Base-by-base conservation (phyloP, 164 flowering plant genomes). In the Piper betle region DNA sequence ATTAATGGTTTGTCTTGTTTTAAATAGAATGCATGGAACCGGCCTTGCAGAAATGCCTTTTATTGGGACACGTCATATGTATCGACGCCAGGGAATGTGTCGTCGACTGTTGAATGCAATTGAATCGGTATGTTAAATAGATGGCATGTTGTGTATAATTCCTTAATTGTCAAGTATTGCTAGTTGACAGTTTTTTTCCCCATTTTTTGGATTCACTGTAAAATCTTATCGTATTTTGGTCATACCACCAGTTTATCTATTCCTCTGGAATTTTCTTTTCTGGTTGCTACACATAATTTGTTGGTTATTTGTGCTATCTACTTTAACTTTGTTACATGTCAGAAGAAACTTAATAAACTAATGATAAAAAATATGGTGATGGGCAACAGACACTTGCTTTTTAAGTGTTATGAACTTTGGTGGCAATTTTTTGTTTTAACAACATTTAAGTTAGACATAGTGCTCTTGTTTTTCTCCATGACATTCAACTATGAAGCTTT, bases 1-100 rank as follows among this genome's bases (percentile, higher is more conserved):
- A 10, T 54, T 18, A 10, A 54, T 17, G 16, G 57, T 25, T 54
- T 54, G 18, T 3, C 50, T 17, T 52, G 54, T 39, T 20, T 39
- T 53, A 62, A 64, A 66, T 73, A 90, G 99, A 84, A 79, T 90
- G 72, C 99, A 81, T 72, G 97, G 97, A 59, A 78, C 85, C 56
- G 78, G 76, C 73, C 77, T 94, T 40, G 99, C 96, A 38, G 99
- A 94, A 79, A 94, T 94, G 97, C 99, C 99, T 53, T 91, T 81
- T 62, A 84, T 94, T 68, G 99, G 99, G 54, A 91, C 97, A 7
- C 95, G 99, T 48, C 84, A 86, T 67, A 80, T 84, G 6, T 94
- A 91, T 72, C 79, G 99, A 74, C 96, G 85, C 25, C 99, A 94
- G 73, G 99, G 99, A 69, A 94, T 94, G 99, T 94, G 93, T 68